A percentile compares a stretch with the other conserved stretches of the same genome.
Conservation (phyloP, 768 basidiomycete species). For the Candolleomyces efflorescens region DNA sequence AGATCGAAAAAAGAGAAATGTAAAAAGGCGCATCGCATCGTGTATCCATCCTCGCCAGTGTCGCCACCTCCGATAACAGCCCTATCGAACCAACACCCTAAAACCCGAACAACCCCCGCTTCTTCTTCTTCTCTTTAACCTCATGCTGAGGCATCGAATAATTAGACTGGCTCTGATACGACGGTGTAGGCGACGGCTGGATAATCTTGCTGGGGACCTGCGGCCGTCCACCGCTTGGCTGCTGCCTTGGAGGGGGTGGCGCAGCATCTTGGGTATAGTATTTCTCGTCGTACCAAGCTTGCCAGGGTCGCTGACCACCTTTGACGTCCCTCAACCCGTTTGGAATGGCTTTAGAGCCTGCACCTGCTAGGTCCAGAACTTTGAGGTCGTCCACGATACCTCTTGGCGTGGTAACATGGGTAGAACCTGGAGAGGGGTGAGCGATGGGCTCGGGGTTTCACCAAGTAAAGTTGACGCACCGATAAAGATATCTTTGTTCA, state of each 20-base stretch:
- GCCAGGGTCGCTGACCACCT: constrained; percentile 48
- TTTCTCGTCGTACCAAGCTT: constrained; percentile 77
- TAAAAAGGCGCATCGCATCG: too few relatives aligned
- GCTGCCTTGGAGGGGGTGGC: constrained; percentile 39
- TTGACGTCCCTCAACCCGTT: constrained; percentile 58
- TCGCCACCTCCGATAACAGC: too few relatives aligned
- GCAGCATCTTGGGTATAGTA: constrained; percentile 68
- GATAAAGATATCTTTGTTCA: constrained; percentile 89
- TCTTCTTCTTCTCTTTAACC: constrained; percentile 71
- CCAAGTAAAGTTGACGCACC: constrained; percentile 44
- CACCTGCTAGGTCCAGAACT: constrained; percentile 81
- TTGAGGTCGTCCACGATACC: constrained; percentile 85
- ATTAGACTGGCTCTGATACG: constrained; percentile 39
- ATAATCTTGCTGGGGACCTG: constrained; percentile 30
- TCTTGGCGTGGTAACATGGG: constrained; percentile 79
- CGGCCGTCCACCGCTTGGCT: constrained; percentile 28
- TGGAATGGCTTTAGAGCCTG: constrained; percentile 68
- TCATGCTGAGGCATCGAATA: constrained; percentile 38
- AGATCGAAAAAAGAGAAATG: too few relatives aligned
- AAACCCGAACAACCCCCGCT: constrained; percentile 67
- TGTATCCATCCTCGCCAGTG: too few relatives aligned
- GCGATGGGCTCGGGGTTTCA: background rate
- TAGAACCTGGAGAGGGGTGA: constrained; percentile 65
- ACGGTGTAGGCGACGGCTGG: constrained; percentile 51
- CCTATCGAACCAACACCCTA: too few relatives aligned